Evolutionary conservation across 495 filamentous ascomycete species (phyloP).

Genomic region (Hapsidospora chrysogenum): DNA sequence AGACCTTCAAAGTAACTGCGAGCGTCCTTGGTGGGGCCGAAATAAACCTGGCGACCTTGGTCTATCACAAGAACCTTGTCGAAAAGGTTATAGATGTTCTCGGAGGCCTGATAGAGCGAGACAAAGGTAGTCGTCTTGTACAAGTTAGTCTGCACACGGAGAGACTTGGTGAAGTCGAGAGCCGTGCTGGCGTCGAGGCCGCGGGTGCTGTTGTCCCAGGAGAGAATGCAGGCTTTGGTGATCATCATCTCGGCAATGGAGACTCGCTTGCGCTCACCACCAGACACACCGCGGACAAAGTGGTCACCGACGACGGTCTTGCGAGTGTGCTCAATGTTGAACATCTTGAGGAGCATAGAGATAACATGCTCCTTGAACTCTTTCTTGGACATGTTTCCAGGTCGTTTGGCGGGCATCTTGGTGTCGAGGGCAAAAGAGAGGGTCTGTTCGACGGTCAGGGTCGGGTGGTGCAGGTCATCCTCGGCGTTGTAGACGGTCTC

Average conservation of each 20-base stretch:
- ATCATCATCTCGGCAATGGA: constrained; percentile 59
- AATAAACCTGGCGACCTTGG: constrained; percentile 62
- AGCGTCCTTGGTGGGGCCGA: constrained; percentile 54
- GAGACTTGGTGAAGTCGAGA: constrained; percentile 52
- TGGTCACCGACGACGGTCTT: constrained; percentile 70
- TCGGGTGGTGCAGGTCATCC: constrained; percentile 67
- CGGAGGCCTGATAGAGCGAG: constrained; percentile 67
- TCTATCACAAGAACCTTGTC: constrained; percentile 82
- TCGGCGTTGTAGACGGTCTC: constrained; percentile 80
- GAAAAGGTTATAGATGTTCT: constrained; percentile 73
- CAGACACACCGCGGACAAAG: constrained; percentile 70
- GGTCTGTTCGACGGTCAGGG: constrained; percentile 70
- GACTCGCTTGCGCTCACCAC: constrained; percentile 69
- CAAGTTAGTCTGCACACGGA: constrained; percentile 62
- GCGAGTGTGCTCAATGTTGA: constrained; percentile 72
- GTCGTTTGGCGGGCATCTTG: constrained; percentile 59
- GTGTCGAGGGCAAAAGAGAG: constrained; percentile 70
- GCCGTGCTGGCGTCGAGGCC: constrained; percentile 75
- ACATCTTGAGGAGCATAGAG: constrained; percentile 61
- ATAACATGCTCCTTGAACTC: constrained; percentile 59
- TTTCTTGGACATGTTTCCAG: constrained; percentile 42
- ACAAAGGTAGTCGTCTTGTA: constrained; percentile 69
- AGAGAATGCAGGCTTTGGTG: constrained; percentile 52
- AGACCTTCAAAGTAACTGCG: constrained; percentile 65
- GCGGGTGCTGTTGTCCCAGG: constrained; percentile 75